Percentiles rank a stretch among this genome's conserved stretches.
Conservation (phyloP, 345 rosid genomes). For the Populus nigra region DNA sequence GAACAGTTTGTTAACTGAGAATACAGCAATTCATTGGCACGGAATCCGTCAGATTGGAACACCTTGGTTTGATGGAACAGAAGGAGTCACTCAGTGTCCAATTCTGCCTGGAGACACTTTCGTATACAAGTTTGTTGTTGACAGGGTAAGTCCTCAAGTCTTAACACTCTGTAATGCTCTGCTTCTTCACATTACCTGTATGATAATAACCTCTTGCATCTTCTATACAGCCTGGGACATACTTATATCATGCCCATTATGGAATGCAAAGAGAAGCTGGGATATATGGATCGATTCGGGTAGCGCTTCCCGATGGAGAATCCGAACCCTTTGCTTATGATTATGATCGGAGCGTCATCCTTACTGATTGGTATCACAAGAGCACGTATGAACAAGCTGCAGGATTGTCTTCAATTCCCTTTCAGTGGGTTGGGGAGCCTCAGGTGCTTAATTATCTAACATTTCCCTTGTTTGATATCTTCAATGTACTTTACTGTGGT, state of each 20-base stretch:
- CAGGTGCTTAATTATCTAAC: constrained; percentile 33
- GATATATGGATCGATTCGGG: constrained; percentile 61
- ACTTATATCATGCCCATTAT: constrained; percentile 72
- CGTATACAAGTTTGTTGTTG: constrained; percentile 59
- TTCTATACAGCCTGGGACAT: constrained; percentile 61
- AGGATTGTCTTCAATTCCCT: constrained; percentile 54
- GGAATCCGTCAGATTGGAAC: constrained; percentile 78
- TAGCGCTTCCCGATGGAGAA: constrained; percentile 39
- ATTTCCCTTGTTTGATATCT: background rate
- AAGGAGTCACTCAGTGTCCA: constrained; percentile 72
- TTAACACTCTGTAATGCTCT: background rate
- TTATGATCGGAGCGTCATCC: constrained; percentile 58
- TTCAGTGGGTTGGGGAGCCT: constrained; percentile 82
- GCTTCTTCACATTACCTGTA: no score
- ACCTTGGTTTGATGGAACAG: constrained; percentile 75
- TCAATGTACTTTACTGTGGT: background rate
- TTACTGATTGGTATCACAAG: constrained; percentile 74
- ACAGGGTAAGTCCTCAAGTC: constrained; percentile 41
- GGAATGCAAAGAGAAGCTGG: constrained; percentile 81
- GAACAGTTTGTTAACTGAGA: constrained; percentile 59
- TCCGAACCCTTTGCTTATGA: constrained; percentile 63
- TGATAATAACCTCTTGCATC: background rate
- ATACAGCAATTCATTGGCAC: constrained; percentile 73
- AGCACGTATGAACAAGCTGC: constrained; percentile 55
- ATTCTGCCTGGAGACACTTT: constrained; percentile 66